Evolutionary conservation across 139 green algal species (phyloP).

Genomic region (Nannochloris sp.): DNA sequence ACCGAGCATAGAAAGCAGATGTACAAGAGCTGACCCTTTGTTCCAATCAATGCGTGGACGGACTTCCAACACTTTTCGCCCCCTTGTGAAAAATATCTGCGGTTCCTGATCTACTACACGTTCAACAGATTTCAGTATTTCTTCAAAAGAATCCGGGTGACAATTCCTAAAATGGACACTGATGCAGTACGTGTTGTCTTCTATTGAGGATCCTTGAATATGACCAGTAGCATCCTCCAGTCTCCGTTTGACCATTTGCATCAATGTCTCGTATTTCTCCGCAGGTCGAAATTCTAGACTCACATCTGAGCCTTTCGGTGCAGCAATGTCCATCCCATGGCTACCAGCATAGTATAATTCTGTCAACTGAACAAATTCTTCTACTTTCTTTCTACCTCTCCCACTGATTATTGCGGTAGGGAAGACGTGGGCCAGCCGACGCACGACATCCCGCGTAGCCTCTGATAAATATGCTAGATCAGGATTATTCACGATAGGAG

Average conservation of each 20-base stretch:
- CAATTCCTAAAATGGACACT: constrained; percentile 91
- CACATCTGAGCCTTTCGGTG: constrained; percentile 28
- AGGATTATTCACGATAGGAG: constrained; percentile 91
- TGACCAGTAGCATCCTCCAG: constrained; percentile 32
- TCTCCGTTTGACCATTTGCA: constrained; percentile 57
- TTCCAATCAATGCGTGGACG: constrained; percentile 88
- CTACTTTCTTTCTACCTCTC: constrained; percentile 78
- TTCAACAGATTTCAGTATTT: constrained; percentile 51
- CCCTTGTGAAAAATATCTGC: constrained; percentile 58
- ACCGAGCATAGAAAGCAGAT: constrained; percentile 75
- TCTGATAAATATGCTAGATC: constrained; percentile 81
- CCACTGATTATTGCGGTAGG: constrained; percentile 92
- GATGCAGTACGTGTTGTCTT: constrained; percentile 97
- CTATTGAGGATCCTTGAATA: constrained; percentile 73
- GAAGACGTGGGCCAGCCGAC: constrained; percentile 65
- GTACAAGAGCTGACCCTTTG: constrained; percentile 86
- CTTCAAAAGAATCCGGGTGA: constrained; percentile 38
- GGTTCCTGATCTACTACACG: constrained; percentile 25
- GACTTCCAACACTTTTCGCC: constrained; percentile 92
- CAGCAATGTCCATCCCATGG: constrained; percentile 94
- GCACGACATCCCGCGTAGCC: constrained; percentile 70
- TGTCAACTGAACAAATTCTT: constrained; percentile 82
- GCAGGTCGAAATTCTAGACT: constrained; percentile 62
- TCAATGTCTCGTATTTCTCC: constrained; percentile 68
- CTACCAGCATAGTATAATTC: constrained; percentile 96